These are phyloP conservation scores for Gyromitra esculenta DNA, from an alignment of 2,329 filamentous ascomycete species.

Conservation along the genomic window DNA sequence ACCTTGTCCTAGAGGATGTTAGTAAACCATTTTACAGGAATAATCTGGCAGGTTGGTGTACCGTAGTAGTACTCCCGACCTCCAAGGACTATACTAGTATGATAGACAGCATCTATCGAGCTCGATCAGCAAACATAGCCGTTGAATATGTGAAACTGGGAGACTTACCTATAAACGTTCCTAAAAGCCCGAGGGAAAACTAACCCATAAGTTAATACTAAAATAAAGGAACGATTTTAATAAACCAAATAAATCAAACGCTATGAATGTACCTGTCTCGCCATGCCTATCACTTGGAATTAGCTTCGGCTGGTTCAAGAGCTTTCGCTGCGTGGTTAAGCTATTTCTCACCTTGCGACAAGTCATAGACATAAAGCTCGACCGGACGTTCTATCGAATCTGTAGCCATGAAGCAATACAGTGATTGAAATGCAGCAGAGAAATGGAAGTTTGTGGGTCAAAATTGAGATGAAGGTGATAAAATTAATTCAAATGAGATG, in stretches of 20 bases:
- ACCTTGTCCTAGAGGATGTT: slow-evolving; percentile 73
- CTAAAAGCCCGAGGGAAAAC: slow-evolving; percentile 47
- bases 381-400: slow-evolving; percentile 61
- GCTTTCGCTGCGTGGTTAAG: neutral
- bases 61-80: slow-evolving; percentile 77
- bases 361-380: slow-evolving; percentile 79
- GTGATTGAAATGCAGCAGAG: neutral
- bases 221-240: slow-evolving; percentile 62
- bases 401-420: slow-evolving; percentile 56
- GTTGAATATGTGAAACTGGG: slow-evolving; percentile 18
- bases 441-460: neutral
- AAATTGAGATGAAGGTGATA: slow-evolving; percentile 1
- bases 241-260: neutral
- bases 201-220: slow-evolving; percentile 59
- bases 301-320: slow-evolving; percentile 2
- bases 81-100: slow-evolving; percentile 86
- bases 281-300: slow-evolving; percentile 39
- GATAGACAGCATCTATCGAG: slow-evolving; percentile 82
- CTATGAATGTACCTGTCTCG: slow-evolving; percentile 45
- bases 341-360: slow-evolving; percentile 67
- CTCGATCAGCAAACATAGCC: slow-evolving; percentile 14
- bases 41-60: neutral
- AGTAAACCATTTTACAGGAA: neutral
- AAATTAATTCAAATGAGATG: slow-evolving; percentile 30
- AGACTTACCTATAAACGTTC: slow-evolving; percentile 50